phyloP scores from a whole-genome alignment of 768 basidiomycete species.

The Leucocoprinus sp. region DNA sequence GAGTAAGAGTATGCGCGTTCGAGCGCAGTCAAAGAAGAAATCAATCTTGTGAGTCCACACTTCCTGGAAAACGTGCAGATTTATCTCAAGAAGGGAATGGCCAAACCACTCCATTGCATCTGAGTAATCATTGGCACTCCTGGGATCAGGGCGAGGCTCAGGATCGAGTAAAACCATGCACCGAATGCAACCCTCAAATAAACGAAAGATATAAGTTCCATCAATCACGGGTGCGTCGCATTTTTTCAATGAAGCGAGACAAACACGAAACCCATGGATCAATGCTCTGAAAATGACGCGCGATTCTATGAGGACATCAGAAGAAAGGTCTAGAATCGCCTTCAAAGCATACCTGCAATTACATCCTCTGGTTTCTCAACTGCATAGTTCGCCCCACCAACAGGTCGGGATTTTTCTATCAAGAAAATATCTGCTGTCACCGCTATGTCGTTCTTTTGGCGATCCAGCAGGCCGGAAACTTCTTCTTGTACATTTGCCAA shows the following conservation, averaged over 20 bases:
- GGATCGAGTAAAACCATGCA: conserved; percentile 81
- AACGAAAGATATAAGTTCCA: conserved; percentile 76
- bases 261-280: conserved; percentile 79
- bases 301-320: conserved; percentile 49
- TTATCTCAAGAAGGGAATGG: conserved; percentile 69
- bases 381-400: conserved; percentile 69
- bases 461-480: conserved; percentile 38
- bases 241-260: conserved; percentile 69
- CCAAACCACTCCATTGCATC: conserved; percentile 86
- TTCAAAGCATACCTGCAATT: conserved; percentile 52
- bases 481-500: conserved; percentile 60
- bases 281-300: conserved; percentile 82
- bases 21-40: conserved; percentile 77
- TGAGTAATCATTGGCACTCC: conserved; percentile 40
- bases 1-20: conserved; percentile 71
- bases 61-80: conserved; percentile 90
- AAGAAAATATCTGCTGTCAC: conserved; percentile 42
- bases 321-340: conserved; percentile 4
- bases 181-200: conserved; percentile 80
- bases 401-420: conserved; percentile 82
- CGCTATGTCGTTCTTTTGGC: conserved; percentile 34
- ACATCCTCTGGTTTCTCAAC: conserved; percentile 79
- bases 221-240: conserved; percentile 74
- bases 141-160: conserved; percentile 34
- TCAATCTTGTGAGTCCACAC: conserved; percentile 92